Base-by-base conservation (phyloP, 2,329 filamentous ascomycete genomes). In the Cytospora piceae region DNA sequence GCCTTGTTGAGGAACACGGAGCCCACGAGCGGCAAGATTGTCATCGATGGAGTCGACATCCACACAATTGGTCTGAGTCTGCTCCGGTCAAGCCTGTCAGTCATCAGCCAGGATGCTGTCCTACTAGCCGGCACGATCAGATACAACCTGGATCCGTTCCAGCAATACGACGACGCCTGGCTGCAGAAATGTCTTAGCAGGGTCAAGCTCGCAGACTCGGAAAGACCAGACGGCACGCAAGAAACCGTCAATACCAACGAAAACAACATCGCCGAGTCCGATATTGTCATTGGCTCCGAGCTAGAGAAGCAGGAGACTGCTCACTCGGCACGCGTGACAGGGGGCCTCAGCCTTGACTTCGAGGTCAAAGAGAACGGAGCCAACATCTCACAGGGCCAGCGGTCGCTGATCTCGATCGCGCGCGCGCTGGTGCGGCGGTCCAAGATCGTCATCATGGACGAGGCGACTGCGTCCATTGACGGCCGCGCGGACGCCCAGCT, bases 401-500 rank as follows among this genome's bases (percentile, higher is more conserved):
- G 90, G 22, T 90, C 92, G 73, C 80, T 92, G 31, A 89, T 92
- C 82, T 89, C 90, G 1, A 78, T 93, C 0, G 89, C 89, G 0
- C 83, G 90, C 1, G 90, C 90, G 0, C 80, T 93, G 5, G 88
- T 92, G 1, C 83, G 88, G 46, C 81, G 85, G 24, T 86, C 85
- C 0, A 86, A 87, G 66, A 91, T 93, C 71, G 90, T 93, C 68
- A 83, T 93, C 22, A 91, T 89, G 71, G 90, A 93, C 75, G 90
- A 93, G 73, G 90, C 90, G 1, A 93, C 90, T 0, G 87, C 85
- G 0, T 85, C 82, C 0, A 87, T 92, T 4, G 90, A 92, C 70
- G 87, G 90, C 72, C 89, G 91, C 70, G 92, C 89, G 0, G 90
- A 93, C 68, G 83, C 86, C 68, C 88, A 88, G 77, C 90, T 93